Percentiles rank a stretch among this genome's conserved stretches.
These are phyloP conservation scores for Arxiozyma bovina DNA, from an alignment of 1,139 yeast species.

Conservation along the genomic window DNA sequence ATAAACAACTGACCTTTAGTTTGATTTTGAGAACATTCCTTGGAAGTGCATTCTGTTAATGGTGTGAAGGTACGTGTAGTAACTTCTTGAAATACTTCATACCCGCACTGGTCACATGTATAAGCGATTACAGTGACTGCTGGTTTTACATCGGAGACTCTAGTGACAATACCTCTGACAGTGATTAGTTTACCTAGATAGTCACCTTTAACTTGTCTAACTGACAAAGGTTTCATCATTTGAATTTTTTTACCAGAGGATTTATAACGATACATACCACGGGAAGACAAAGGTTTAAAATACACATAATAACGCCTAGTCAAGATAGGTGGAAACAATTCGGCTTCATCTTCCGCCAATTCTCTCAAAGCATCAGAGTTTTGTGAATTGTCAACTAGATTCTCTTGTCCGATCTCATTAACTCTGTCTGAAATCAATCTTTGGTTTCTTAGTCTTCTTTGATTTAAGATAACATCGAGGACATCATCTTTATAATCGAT, in stretches of 20 bases:
- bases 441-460: conserved; percentile 74
- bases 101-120: conserved; percentile 96
- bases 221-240: conserved; percentile 58
- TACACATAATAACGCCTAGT: conserved; percentile 82
- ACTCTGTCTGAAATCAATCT: conserved; percentile 37
- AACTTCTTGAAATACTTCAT: conserved; percentile 93
- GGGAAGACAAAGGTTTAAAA: conserved; percentile 62
- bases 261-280: conserved; percentile 18
- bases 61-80: conserved; percentile 80
- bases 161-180: conserved; percentile 85
- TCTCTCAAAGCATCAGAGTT: conserved; percentile 28
- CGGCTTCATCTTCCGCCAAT: conserved; percentile 30
- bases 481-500: conserved; percentile 81
- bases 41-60: conserved; percentile 73
- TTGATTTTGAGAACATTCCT: conserved; percentile 68
- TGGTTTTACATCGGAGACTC: conserved; percentile 96
- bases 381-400: conserved; percentile 26
- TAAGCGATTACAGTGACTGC: conserved; percentile 85
- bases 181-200: conserved; percentile 82
- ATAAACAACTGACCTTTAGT: conserved; percentile 84
- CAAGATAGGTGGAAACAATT: conserved; percentile 73
- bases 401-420: conserved; percentile 45
- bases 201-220: conserved; percentile 79
- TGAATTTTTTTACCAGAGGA: conserved; percentile 10
- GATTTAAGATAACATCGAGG: conserved; percentile 84